These are phyloP conservation scores for Dichotomocladium elegans DNA, from an alignment of 371 early-diverging fungal species.

Conservation along the genomic window DNA sequence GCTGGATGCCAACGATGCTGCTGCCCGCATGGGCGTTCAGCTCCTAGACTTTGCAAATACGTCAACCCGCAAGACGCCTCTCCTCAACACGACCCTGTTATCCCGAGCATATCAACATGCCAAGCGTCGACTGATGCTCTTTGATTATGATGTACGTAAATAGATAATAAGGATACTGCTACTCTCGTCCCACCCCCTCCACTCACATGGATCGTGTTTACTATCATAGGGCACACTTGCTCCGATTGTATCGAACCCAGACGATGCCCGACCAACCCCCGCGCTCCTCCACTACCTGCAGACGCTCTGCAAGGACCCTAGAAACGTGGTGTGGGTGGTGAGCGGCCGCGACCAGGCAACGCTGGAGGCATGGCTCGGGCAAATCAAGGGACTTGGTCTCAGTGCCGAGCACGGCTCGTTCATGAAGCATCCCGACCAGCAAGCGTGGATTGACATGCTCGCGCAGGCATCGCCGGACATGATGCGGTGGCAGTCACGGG, in stretches of 20 bases:
- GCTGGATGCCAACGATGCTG: too few species aligned
- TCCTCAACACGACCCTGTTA: conserved; percentile 52
- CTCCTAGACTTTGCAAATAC: too few species aligned
- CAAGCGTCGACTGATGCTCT: conserved; percentile 62
- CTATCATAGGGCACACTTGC: conserved; percentile 73
- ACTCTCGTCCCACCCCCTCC: too few species aligned
- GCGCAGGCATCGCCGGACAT: conserved; percentile 69
- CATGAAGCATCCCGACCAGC: conserved; percentile 76
- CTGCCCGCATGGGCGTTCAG: too few species aligned
- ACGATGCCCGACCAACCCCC: conserved; percentile 66
- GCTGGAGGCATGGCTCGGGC: conserved; percentile 69
- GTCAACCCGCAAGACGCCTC: conserved; percentile 79
- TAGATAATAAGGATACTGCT: not conserved
- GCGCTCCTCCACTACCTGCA: conserved; percentile 62
- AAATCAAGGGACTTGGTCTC: conserved; percentile 73
- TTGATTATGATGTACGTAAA: conserved; percentile 76
- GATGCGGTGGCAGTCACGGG: conserved; percentile 83
- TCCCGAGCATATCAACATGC: conserved; percentile 41
- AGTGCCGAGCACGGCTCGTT: conserved; percentile 66
- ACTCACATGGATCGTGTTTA: not conserved
- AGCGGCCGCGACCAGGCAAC: conserved; percentile 74
- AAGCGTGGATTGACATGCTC: conserved; percentile 83
- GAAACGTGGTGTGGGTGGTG: conserved; percentile 86
- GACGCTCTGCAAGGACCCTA: conserved; percentile 65
- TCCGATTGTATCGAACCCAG: conserved; percentile 72